Evolutionary conservation across 306 rosid species (phyloP).

Genomic region (Prinsepia uniflora): DNA sequence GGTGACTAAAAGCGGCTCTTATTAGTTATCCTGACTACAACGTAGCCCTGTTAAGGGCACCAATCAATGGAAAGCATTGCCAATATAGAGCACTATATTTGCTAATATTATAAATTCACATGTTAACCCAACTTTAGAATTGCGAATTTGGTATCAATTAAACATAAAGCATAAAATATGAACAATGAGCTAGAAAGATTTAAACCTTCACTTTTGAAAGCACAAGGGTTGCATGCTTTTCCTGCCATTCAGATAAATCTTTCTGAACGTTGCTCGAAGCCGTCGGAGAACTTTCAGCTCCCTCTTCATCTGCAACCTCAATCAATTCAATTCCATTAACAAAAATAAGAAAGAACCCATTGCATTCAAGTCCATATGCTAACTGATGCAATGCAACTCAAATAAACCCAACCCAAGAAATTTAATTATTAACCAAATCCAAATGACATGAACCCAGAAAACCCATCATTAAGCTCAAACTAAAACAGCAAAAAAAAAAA

Average conservation of each 20-base stretch:
- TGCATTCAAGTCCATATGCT: neutral
- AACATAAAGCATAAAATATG: neutral
- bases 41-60: neutral
- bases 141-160: neutral
- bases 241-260: constrained; percentile 88
- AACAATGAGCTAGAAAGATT: constrained; percentile 13
- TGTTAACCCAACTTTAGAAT: neutral
- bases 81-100: neutral
- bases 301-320: constrained; percentile 47
- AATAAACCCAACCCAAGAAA: neutral
- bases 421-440: neutral
- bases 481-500: neutral
- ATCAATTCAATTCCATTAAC: neutral
- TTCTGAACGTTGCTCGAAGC: constrained; percentile 42
- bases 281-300: constrained; percentile 30
- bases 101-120: neutral
- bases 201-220: constrained; percentile 85
- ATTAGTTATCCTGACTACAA: neutral
- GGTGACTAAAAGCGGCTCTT: neutral
- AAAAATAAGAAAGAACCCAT: neutral
- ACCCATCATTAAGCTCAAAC: neutral
- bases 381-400: constrained; percentile 2
- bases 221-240: constrained; percentile 69
- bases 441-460: neutral
- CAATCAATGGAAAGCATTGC: neutral